Base-by-base conservation (phyloP, 768 basidiomycete species). In the Trichaptum fuscoviolaceum region DNA sequence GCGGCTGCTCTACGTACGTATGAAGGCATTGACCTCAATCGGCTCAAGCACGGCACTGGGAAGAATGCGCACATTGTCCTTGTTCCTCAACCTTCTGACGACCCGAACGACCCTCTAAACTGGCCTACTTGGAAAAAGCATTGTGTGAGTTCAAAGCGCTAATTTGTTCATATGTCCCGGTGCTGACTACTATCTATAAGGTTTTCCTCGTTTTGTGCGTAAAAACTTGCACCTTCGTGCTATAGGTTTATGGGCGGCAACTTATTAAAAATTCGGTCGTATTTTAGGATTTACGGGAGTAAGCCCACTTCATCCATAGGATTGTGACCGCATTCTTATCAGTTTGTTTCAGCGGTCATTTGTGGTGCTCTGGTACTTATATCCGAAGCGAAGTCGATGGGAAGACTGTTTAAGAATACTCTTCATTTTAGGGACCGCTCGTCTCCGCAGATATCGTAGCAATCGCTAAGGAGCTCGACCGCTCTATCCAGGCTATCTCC, bases 81-180 rank as follows among this genome's bases (percentile, higher is more conserved):
- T 59, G 69, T 72, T 0, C 71, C 73, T 0, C 72, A 74, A 36
- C 73, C 73, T 8, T 68, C 67, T 4, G 71, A 73, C 61, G 73
- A 74, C 63, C 72, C 73, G 7, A 70, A 68, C 24, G 73, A 74
- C 59, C 73, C 73, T 17, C 68, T 74, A 27, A 73, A 74, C 70
- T 74, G 73, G 73, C 35, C 68, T 5, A 3, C 34, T 8, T 65
- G 63, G 65, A 71, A 72, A 67, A 73, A 73, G 63, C 65, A 67
- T 18, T 5, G 65, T 42, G 66, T 72, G 42, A 10, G 58, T 65
- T 15, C 17, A 63, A 34, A 18, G 15, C 23, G 23, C 26, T 59
- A 23, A 57, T 25, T 63, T 61, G 6, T 59, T 20, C 23, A 17
- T 6, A 61, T 23, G 23, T 61, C 23, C 23, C 60, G 7, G 26